Conservation (phyloP, 2,329 filamentous ascomycete species). For the Corinectria fuckeliana region DNA sequence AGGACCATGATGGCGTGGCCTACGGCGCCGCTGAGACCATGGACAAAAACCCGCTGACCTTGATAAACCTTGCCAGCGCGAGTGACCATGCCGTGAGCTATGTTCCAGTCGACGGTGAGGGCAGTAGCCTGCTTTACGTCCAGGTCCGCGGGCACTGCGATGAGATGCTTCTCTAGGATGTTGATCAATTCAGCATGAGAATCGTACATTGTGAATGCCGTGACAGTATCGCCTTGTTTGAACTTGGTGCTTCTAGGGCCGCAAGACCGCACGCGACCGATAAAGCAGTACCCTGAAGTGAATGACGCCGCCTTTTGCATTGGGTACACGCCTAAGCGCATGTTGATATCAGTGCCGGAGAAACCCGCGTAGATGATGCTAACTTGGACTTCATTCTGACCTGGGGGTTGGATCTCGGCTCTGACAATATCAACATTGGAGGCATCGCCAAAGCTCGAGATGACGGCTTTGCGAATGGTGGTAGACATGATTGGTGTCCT, state of each 20-base stretch:
- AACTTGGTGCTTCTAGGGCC: conserved; percentile 44
- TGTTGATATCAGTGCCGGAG: conserved; percentile 55
- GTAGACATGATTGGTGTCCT: conserved; percentile 21
- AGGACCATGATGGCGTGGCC: conserved; percentile 51
- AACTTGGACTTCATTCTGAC: conserved; percentile 52
- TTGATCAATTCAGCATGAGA: conserved; percentile 51
- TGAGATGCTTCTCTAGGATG: conserved; percentile 52
- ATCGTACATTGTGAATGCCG: conserved; percentile 48
- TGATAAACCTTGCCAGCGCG: conserved; percentile 47
- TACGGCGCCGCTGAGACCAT: conserved; percentile 57
- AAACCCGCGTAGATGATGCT: conserved; percentile 55
- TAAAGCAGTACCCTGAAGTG: conserved; percentile 55
- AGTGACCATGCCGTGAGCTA: conserved; percentile 48
- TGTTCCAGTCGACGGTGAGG: conserved; percentile 54
- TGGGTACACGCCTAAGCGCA: conserved; percentile 55
- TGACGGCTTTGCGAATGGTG: conserved; percentile 50
- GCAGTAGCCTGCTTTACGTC: conserved; percentile 48
- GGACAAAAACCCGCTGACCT: conserved; percentile 57
- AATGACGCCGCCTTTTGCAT: conserved; percentile 52
- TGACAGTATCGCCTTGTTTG: conserved; percentile 43
- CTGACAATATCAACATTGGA: conserved; percentile 44
- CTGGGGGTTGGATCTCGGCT: conserved; percentile 46
- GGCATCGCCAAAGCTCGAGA: conserved; percentile 50
- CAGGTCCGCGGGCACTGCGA: conserved; percentile 49
- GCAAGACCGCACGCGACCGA: conserved; percentile 48